phyloP scores from a whole-genome alignment of 768 basidiomycete genomes.

The Hygrocybe punicea region DNA sequence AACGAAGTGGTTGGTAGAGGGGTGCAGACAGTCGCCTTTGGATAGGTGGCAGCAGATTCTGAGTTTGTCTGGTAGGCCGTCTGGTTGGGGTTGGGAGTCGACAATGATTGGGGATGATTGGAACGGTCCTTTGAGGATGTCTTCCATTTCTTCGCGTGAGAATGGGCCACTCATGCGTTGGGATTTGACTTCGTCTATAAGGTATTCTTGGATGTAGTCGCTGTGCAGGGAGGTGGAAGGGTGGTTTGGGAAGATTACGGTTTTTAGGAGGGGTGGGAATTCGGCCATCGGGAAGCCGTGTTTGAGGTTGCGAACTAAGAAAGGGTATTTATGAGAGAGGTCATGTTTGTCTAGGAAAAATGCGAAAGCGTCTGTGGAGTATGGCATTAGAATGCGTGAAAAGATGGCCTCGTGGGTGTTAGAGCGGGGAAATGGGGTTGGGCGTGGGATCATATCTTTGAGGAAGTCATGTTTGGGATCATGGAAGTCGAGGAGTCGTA shows the following conservation, averaged over 20 bases:
- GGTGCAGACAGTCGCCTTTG: no score
- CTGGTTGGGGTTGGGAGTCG: no score
- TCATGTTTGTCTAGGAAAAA: slow-evolving; percentile 7
- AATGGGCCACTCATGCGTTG: slow-evolving; percentile 24
- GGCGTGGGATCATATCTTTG: not conserved
- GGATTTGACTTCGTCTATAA: no score
- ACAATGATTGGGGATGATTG: no score
- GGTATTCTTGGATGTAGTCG: slow-evolving; percentile 13
- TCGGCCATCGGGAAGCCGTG: no score
- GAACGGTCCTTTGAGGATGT: slow-evolving; percentile 29
- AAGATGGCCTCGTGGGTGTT: slow-evolving; percentile 1
- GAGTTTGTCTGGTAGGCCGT: no score
- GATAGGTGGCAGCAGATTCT: no score
- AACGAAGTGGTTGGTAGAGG: no score
- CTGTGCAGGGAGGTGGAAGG: slow-evolving; percentile 7
- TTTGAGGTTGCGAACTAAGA: no score
- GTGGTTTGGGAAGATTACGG: slow-evolving; percentile 24
- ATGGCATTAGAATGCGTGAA: slow-evolving; percentile 13
- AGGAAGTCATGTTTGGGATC: not conserved
- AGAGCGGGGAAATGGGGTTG: not conserved
- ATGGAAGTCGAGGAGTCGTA: not conserved
- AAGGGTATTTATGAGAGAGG: slow-evolving; percentile 6
- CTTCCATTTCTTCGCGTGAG: slow-evolving; percentile 15
- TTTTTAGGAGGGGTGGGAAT: no score
- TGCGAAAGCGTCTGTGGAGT: slow-evolving; percentile 14